Evolutionary conservation across 2,329 filamentous ascomycete species (phyloP), one percentile per base, ranked within the genome.

Genomic region (Colletotrichum lentis): DNA sequence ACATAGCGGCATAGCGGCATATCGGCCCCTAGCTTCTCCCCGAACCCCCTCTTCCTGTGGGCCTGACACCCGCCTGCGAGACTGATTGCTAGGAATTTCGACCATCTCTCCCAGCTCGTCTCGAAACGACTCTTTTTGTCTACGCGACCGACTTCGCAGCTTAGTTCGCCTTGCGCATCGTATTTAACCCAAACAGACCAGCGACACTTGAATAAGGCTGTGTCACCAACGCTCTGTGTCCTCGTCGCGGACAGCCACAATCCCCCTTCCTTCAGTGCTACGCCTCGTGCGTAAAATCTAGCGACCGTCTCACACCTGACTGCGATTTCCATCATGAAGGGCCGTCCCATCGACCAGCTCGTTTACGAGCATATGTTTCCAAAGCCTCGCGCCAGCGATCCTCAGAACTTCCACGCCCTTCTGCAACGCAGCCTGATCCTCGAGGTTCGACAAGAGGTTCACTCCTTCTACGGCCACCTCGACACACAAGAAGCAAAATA

Each of bases 401-500:
- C 91, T 12, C 85, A 87, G 64, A 90, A 87, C 74, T 94, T 94
- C 80, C 84, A 88, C 63, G 85, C 85, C 49, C 85, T 94, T 50
- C 85, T 94, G 54, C 87, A 90, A 73, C 87, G 90, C 68, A 86
- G 88, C 77, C 86, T 94, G 56, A 90, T 94, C 57, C 86, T 87
- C 71, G 91, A 94, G 81, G 91, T 94, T 66, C 90, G 91, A 66
- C 89, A 91, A 75, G 91, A 94, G 78, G 92, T 92, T 1, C 87
- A 90, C 72, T 86, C 89, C 59, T 94, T 92, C 80, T 94, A 93
- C 78, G 91, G 91, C 72, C 90, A 92, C 74, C 86, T 94, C 71
- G 89, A 92, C 75, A 93, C 90, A 31, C 87, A 90, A 72, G 91
- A 95, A 81, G 91, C 91, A 72, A 92, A 92, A 73, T 94, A 94